A percentile compares a stretch with the other conserved stretches of the same genome.
Evolutionary conservation across 2,329 filamentous ascomycete genomes (phyloP).

Genomic region (Piedraia hortae): DNA sequence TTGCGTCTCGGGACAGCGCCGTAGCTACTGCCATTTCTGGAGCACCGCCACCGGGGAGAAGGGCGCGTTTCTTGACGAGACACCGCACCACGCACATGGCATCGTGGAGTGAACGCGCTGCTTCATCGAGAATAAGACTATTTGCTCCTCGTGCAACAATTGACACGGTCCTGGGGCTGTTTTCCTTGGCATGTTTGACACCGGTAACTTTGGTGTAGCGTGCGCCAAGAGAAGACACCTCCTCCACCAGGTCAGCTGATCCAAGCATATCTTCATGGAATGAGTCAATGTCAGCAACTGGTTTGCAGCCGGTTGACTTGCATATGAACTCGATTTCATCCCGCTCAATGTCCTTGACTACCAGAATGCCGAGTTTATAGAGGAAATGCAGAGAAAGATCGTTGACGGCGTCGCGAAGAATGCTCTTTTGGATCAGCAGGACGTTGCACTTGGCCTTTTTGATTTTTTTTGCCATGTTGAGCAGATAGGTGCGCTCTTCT

Average conservation of each 20-base stretch:
- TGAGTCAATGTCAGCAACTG: slow-evolving; percentile 90
- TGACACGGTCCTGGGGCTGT: slow-evolving; percentile 57
- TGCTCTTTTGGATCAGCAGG: slow-evolving; percentile 92
- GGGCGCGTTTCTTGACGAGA: slow-evolving; percentile 96
- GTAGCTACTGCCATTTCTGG: slow-evolving; percentile 92
- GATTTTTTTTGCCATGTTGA: slow-evolving; percentile 99
- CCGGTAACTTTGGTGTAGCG: slow-evolving; percentile 89
- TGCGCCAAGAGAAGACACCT: slow-evolving; percentile 62
- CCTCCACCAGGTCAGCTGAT: slow-evolving; percentile 76
- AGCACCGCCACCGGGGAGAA: slow-evolving; percentile 87
- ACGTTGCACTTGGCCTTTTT: slow-evolving; percentile 99
- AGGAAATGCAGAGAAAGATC: slow-evolving; percentile 93
- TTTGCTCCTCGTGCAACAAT: slow-evolving; percentile 90
- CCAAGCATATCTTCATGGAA: slow-evolving; percentile 98
- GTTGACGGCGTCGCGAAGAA: slow-evolving; percentile 90
- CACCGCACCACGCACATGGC: slow-evolving; percentile 93
- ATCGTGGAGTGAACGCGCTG: slow-evolving; percentile 86
- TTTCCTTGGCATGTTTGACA: slow-evolving; percentile 35
- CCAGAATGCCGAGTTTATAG: slow-evolving; percentile 83
- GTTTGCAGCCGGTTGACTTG: slow-evolving; percentile 97
- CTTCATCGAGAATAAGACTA: slow-evolving; percentile 79
- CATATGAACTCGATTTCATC: slow-evolving; percentile 98
- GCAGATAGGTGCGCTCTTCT: slow-evolving; percentile 88
- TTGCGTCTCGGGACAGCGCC: slow-evolving; percentile 53
- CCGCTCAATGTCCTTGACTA: slow-evolving; percentile 91